Conservation (phyloP, 2,329 filamentous ascomycete genomes). For the Dendrostoma leiphaemia region DNA sequence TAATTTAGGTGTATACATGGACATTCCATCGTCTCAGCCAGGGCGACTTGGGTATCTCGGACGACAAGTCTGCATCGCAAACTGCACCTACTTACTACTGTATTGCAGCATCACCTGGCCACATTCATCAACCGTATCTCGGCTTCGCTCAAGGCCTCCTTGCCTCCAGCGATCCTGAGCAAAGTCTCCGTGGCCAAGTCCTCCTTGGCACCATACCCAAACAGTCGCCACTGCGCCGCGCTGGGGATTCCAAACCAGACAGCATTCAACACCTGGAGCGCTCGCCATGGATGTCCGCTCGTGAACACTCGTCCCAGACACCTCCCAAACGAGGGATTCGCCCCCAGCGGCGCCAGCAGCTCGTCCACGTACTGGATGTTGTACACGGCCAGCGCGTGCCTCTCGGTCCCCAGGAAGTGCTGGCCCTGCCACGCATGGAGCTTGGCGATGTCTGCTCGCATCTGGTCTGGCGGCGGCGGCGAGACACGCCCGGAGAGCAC, state of each 20-base stretch:
- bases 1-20: too few species aligned
- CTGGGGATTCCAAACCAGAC: slow-evolving; percentile 36
- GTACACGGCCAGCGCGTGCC: slow-evolving; percentile 28
- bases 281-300: slow-evolving; percentile 25
- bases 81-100: too few species aligned
- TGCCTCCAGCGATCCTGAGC: slow-evolving; percentile 25
- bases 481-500: slow-evolving; percentile 26
- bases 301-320: slow-evolving; percentile 27
- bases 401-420: slow-evolving; percentile 29
- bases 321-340: slow-evolving; percentile 28
- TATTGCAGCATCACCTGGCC: too few species aligned
- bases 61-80: too few species aligned
- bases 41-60: too few species aligned
- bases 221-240: slow-evolving; percentile 34
- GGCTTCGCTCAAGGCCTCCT: slow-evolving; percentile 3
- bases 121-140: not conserved
- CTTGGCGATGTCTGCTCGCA: slow-evolving; percentile 25
- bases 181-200: slow-evolving; percentile 32
- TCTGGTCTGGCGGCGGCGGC: slow-evolving; percentile 26
- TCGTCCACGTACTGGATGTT: slow-evolving; percentile 31
- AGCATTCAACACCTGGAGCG: slow-evolving; percentile 27
- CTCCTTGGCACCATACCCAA: slow-evolving; percentile 29
- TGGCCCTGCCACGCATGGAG: slow-evolving; percentile 26
- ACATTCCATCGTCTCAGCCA: too few species aligned
- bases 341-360: slow-evolving; percentile 31